Percentiles rank a stretch among this genome's conserved stretches.
phyloP scores from a whole-genome alignment of 2,329 filamentous ascomycete species.

The Saccharata proteae region DNA sequence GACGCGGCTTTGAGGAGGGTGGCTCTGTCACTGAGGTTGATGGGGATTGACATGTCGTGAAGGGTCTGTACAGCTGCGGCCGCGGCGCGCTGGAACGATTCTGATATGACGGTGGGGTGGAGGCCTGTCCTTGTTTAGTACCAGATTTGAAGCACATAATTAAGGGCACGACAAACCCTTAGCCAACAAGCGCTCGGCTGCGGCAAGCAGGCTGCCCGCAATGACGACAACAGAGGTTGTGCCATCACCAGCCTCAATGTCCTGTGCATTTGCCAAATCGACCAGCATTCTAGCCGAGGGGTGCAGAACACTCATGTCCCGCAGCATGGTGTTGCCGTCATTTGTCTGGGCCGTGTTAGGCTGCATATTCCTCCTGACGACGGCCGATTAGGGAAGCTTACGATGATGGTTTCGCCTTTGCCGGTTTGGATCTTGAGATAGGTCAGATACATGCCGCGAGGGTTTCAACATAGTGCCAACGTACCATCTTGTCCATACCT shows the following conservation, averaged over 20 bases:
- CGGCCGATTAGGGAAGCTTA: conserved; percentile 20
- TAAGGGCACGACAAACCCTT: conserved; percentile 48
- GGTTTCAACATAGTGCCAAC: conserved; percentile 9
- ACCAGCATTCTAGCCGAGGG: conserved; percentile 99
- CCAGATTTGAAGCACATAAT: background rate
- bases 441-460: conserved; percentile 14
- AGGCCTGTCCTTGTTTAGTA: conserved; percentile 40
- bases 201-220: conserved; percentile 85
- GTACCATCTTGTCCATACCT: conserved; percentile 95
- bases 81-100: conserved; percentile 92
- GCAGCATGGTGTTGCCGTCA: conserved; percentile 98
- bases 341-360: conserved; percentile 51
- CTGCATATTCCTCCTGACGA: conserved; percentile 13
- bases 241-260: conserved; percentile 96
- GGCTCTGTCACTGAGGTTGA: conserved; percentile 74
- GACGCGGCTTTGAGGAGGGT: conserved; percentile 93
- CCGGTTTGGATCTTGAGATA: conserved; percentile 67
- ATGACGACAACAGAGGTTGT: conserved; percentile 98
- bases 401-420: conserved; percentile 92
- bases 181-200: conserved; percentile 76
- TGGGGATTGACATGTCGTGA: conserved; percentile 90
- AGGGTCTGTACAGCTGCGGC: conserved; percentile 79
- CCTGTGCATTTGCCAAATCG: conserved; percentile 90
- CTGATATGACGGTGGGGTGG: conserved; percentile 94
- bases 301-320: conserved; percentile 98